Evolutionary conservation across 2,329 filamentous ascomycete species (phyloP).

Genomic region (Magnaporthiopsis rhizophila): DNA sequence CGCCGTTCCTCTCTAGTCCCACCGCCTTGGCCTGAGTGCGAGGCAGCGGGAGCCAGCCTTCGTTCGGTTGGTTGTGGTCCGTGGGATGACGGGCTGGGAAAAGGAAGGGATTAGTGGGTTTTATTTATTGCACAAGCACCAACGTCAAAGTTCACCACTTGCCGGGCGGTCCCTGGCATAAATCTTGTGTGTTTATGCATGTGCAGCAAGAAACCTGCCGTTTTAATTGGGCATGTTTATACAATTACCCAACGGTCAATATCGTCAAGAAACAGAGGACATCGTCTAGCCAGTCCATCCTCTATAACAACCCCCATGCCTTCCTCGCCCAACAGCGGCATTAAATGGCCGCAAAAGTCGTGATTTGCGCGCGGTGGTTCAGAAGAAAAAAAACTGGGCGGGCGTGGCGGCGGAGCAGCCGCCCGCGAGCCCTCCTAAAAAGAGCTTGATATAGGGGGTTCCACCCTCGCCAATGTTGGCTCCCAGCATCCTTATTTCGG

Average conservation of each 20-base stretch:
- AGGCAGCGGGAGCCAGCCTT: neutral
- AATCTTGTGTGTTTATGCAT: neutral
- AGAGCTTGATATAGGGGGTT: neutral
- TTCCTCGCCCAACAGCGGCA: too few species aligned
- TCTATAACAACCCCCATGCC: too few species aligned
- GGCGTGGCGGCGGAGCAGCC: neutral
- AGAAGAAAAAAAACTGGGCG: too few species aligned
- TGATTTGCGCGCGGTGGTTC: too few species aligned
- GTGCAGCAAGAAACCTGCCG: too few species aligned
- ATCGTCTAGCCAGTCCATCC: too few species aligned
- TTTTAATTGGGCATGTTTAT: too few species aligned
- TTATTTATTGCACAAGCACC: neutral
- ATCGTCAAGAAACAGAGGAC: too few species aligned
- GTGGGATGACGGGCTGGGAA: too few species aligned
- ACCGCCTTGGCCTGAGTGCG: neutral
- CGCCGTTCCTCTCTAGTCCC: neutral
- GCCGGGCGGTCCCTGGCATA: neutral
- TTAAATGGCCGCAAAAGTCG: too few species aligned
- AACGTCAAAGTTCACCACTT: neutral
- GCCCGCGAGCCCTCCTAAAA: neutral
- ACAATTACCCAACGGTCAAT: too few species aligned
- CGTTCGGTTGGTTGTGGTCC: neutral
- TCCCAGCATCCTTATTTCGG: conserved; percentile 1
- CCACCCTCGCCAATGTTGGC: neutral
- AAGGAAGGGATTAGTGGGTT: neutral